Conservation (phyloP, 805 yeast genomes). For the Barnettozyma populi region DNA sequence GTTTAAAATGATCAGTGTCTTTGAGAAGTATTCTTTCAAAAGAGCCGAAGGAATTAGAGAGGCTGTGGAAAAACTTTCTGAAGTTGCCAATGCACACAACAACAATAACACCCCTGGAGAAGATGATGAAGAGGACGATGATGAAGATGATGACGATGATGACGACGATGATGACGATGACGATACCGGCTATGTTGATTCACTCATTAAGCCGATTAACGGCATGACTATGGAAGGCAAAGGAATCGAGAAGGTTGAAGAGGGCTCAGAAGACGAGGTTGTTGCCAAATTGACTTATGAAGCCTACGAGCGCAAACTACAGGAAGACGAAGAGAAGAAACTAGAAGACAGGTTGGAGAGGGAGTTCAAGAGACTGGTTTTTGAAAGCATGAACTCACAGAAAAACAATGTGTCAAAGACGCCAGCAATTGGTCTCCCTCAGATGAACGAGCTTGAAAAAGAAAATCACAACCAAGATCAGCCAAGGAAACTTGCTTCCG, state of each 20-base stretch:
- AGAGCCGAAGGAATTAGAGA: slow-evolving; percentile 36
- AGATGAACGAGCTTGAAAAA: slow-evolving; percentile 1
- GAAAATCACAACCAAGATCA: neutral
- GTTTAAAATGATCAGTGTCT: slow-evolving; percentile 44
- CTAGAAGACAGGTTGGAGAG: slow-evolving; percentile 49
- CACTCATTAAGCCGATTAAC: slow-evolving; percentile 2
- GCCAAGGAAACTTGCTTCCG: slow-evolving; percentile 19
- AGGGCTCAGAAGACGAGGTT: slow-evolving; percentile 21
- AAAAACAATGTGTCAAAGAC: slow-evolving; percentile 7
- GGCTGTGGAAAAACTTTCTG: slow-evolving; percentile 37
- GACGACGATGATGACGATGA: slow-evolving; percentile 17
- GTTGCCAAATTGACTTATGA: slow-evolving; percentile 31
- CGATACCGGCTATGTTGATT: slow-evolving; percentile 16
- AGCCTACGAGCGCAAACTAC: slow-evolving; percentile 33
- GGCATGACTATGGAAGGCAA: slow-evolving; percentile 4
- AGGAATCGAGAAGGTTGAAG: slow-evolving; percentile 22
- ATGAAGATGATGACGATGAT: slow-evolving; percentile 15
- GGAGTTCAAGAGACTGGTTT: slow-evolving; percentile 48
- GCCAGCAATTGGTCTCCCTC: slow-evolving; percentile 14
- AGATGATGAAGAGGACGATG: slow-evolving; percentile 24
- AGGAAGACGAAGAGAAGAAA: slow-evolving; percentile 37
- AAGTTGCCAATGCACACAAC: slow-evolving; percentile 19
- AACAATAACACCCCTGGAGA: slow-evolving; percentile 6
- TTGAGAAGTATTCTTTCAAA: slow-evolving; percentile 31
- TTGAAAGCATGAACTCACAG: slow-evolving; percentile 41